Percentiles rank a stretch among this genome's conserved stretches.
Evolutionary conservation across 192 early-diverging fungal genomes (phyloP).

Genomic region (Rhizoclosmatium globosum): DNA sequence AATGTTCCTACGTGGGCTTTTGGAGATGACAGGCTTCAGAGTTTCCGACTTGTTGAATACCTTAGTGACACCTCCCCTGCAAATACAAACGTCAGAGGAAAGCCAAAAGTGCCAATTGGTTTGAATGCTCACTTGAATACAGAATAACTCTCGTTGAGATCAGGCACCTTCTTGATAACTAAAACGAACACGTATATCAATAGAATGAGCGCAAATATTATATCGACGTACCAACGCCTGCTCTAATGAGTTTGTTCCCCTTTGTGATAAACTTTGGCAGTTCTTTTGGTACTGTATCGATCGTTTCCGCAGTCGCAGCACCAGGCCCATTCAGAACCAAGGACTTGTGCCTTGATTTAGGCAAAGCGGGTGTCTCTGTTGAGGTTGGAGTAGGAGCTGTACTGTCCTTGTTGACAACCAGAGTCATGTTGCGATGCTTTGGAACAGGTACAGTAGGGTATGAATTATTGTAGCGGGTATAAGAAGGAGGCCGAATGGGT

Average conservation of each 20-base stretch:
- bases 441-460: background rate
- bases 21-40: background rate
- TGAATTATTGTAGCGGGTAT: background rate
- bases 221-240: constrained; percentile 10
- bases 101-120: background rate
- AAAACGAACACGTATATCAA: background rate
- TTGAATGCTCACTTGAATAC: constrained; percentile 2
- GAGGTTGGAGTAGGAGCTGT: background rate
- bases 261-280: constrained; percentile 23
- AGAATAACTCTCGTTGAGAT: background rate
- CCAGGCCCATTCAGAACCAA: background rate
- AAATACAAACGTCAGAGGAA: background rate
- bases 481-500: background rate
- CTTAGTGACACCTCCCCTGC: constrained; percentile 16
- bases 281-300: background rate
- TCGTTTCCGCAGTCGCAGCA: background rate
- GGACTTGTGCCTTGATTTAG: background rate
- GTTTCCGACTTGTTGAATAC: constrained; percentile 9
- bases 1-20: constrained; percentile 14
- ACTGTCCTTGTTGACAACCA: background rate
- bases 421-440: background rate
- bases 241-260: constrained; percentile 24
- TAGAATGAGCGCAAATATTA: background rate
- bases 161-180: constrained; percentile 24
- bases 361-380: background rate